phyloP scores from a whole-genome alignment of 139 green algal genomes.

The Chlamydomonas sp. region DNA sequence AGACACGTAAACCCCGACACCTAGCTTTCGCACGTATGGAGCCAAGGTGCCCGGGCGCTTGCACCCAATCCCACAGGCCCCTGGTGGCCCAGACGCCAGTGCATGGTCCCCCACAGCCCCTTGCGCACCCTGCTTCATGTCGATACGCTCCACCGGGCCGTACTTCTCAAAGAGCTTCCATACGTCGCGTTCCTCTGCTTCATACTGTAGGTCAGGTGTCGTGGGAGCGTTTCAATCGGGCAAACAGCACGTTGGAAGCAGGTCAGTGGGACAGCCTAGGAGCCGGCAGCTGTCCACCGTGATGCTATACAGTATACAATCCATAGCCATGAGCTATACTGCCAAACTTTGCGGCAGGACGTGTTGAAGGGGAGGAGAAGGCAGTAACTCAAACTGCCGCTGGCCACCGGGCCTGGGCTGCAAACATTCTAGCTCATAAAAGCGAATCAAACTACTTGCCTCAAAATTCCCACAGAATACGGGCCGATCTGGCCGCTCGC shows the following conservation, averaged over 20 bases:
- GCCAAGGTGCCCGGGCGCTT: no score
- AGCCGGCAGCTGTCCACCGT: no score
- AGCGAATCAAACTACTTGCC: background rate
- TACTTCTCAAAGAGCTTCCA: constrained; percentile 67
- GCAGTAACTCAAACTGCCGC: no score
- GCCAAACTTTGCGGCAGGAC: no score
- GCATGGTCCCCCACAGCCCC: background rate
- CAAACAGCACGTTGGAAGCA: background rate
- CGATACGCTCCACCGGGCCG: constrained; percentile 62
- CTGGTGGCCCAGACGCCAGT: background rate
- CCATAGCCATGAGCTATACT: no score
- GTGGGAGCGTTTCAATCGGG: background rate
- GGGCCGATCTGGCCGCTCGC: background rate
- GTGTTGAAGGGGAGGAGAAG: no score
- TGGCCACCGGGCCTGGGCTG: background rate
- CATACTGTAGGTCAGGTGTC: background rate
- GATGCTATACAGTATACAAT: no score
- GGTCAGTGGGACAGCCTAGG: background rate
- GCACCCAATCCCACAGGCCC: no score
- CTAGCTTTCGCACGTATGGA: no score
- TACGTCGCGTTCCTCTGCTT: constrained; percentile 59
- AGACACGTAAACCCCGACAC: no score
- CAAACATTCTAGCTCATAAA: background rate
- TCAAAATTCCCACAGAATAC: background rate
- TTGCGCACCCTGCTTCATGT: constrained; percentile 80